phyloP scores from a whole-genome alignment of 352 stramenopile species.

The Aphanomyces astaci region DNA sequence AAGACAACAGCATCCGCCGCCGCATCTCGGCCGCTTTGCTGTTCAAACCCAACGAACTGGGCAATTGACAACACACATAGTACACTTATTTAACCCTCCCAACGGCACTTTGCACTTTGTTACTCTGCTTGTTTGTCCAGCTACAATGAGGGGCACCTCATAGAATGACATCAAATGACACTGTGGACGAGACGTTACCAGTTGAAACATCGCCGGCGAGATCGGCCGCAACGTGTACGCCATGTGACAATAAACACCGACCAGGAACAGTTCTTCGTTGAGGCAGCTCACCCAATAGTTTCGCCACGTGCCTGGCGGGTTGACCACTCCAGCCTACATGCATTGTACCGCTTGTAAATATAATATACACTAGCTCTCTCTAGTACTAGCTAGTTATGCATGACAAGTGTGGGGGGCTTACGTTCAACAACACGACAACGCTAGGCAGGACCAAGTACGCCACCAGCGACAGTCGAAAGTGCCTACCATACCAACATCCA shows the following conservation, averaged over 20 bases:
- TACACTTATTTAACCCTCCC: constrained; percentile 1
- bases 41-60: constrained; percentile 9
- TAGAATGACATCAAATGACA: neutral
- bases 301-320: constrained; percentile 43
- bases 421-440: constrained; percentile 44
- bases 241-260: constrained; percentile 39
- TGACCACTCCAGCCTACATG: constrained; percentile 50
- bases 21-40: neutral
- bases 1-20: constrained; percentile 3
- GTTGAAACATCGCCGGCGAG: neutral
- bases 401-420: too few species aligned
- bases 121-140: neutral
- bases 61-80: neutral
- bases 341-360: too few species aligned
- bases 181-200: neutral
- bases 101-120: neutral
- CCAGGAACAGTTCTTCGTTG: constrained; percentile 36
- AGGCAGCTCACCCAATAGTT: constrained; percentile 54
- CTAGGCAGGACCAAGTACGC: constrained; percentile 51
- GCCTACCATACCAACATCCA: too few species aligned
- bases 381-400: too few species aligned
- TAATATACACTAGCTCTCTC: too few species aligned
- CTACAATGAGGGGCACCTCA: neutral
- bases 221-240: constrained; percentile 37
- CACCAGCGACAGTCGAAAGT: constrained; percentile 50